Evolutionary conservation across 2,329 filamentous ascomycete genomes (phyloP).

Genomic region (Cladosporium sp.): DNA sequence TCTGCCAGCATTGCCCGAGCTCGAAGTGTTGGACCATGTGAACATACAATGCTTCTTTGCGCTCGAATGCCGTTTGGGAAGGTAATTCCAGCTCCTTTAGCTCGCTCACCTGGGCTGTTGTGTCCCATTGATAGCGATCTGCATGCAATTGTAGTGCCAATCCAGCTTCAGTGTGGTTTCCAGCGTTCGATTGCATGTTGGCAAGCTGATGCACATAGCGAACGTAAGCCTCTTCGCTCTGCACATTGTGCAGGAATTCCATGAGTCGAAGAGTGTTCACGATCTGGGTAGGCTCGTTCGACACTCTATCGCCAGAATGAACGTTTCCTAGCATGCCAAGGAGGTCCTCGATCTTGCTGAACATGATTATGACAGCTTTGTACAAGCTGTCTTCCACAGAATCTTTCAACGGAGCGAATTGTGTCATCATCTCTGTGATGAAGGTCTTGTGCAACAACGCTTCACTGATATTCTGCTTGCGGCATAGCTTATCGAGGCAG

Average conservation of each 20-base stretch:
- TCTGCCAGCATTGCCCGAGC: constrained; percentile 90
- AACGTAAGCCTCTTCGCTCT: constrained; percentile 95
- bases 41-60: constrained; percentile 90
- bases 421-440: constrained; percentile 77
- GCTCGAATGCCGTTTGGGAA: constrained; percentile 83
- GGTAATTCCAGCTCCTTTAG: constrained; percentile 76
- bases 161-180: constrained; percentile 84
- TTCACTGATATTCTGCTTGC: constrained; percentile 75
- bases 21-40: constrained; percentile 94
- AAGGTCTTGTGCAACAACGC: constrained; percentile 91
- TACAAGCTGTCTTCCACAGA: constrained; percentile 73
- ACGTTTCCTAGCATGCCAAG: constrained; percentile 88
- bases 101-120: constrained; percentile 64
- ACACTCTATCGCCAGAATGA: constrained; percentile 69
- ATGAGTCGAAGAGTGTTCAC: constrained; percentile 88
- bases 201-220: constrained; percentile 93
- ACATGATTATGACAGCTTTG: constrained; percentile 73
- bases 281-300: constrained; percentile 71
- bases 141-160: constrained; percentile 87
- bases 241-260: constrained; percentile 96
- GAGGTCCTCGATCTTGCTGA: constrained; percentile 84
- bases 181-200: constrained; percentile 70
- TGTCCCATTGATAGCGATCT: constrained; percentile 90
- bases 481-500: constrained; percentile 86
- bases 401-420: constrained; percentile 72